Base-by-base conservation (phyloP, 2,329 filamentous ascomycete species). In the Camillea tinctor region DNA sequence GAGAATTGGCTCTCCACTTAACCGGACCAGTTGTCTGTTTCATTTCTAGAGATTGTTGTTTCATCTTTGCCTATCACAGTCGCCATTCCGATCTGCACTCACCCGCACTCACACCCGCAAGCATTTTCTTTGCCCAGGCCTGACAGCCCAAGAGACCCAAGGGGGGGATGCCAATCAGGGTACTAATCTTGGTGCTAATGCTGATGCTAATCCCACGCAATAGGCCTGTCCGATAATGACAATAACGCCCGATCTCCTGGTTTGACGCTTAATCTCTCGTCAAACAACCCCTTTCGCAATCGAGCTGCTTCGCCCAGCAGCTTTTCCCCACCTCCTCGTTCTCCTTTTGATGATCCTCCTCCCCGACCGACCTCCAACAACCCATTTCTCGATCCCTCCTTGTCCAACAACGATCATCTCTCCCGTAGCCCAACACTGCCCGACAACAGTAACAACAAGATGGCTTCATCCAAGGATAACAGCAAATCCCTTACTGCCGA, bases 221-320 rank as follows among this genome's bases (percentile, higher is more conserved):
- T 19, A 20, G 22, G 26, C 55, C 67, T 62, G 57, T 66, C 58
- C 56, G 52, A 17, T 54, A 57, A 65, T 56, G 59, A 67, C 67
- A 69, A 70, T 59, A 64, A 65, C 62, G 65, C 76, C 68, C 81
- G 77, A 66, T 83, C 84, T 68, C 75, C 82, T 65, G 81, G 81
- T 67, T 79, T 89, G 72, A 79, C 84, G 57, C 78, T 89, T 74
- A 89, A 87, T 76, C 84, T 93, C 71, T 88, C 88, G 75, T 93
- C 90, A 74, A 93, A 93, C 82, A 93, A 93, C 73, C 90, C 90
- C 64, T 93, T 86, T 71, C 88, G 90, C 79, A 91, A 91, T 75
- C 86, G 88, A 71, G 86, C 88, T 65, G 80, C 81, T 44, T 91
- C 89, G 64, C 88, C 84, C 71, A 72, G 62, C 65, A 69, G 71